Conservation (phyloP, 371 early-diverging fungal species). For the Zopfochytrium polystomum region DNA sequence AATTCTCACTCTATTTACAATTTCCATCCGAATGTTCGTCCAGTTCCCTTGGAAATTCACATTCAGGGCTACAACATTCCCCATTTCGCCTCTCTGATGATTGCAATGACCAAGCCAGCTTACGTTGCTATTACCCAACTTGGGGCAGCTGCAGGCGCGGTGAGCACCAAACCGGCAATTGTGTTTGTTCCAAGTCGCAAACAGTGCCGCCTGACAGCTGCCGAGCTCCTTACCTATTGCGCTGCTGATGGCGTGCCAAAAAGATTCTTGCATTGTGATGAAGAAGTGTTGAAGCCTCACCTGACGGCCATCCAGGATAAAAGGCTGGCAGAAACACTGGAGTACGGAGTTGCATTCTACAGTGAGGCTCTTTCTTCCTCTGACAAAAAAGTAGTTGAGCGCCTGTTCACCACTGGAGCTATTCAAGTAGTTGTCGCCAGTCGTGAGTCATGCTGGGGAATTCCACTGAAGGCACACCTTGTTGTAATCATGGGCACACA, state of each 20-base stretch:
- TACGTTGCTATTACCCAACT: constrained; percentile 73
- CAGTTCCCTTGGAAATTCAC: constrained; percentile 89
- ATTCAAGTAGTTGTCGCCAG: constrained; percentile 88
- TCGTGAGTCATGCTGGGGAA: constrained; percentile 86
- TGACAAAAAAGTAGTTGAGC: constrained; percentile 72
- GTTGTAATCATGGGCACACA: constrained; percentile 96
- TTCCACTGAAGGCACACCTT: constrained; percentile 70
- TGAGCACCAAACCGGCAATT: constrained; percentile 71
- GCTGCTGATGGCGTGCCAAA: constrained; percentile 68
- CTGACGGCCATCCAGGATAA: constrained; percentile 69
- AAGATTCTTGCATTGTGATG: constrained; percentile 68
- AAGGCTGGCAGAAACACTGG: constrained; percentile 66
- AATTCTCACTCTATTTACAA: constrained; percentile 75
- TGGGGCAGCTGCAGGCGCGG: constrained; percentile 55
- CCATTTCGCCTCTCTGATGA: constrained; percentile 91
- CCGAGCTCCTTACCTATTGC: constrained; percentile 75
- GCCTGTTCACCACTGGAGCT: constrained; percentile 72
- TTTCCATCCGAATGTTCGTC: constrained; percentile 90
- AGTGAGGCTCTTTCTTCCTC: constrained; percentile 78
- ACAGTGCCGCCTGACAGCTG: constrained; percentile 85
- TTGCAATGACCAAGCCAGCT: constrained; percentile 88
- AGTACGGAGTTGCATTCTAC: constrained; percentile 84
- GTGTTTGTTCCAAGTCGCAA: constrained; percentile 92
- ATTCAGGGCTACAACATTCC: constrained; percentile 87
- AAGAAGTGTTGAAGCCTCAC: constrained; percentile 60